Conservation (phyloP, 192 early-diverging fungal species). For the Entomortierella beljakovae region DNA sequence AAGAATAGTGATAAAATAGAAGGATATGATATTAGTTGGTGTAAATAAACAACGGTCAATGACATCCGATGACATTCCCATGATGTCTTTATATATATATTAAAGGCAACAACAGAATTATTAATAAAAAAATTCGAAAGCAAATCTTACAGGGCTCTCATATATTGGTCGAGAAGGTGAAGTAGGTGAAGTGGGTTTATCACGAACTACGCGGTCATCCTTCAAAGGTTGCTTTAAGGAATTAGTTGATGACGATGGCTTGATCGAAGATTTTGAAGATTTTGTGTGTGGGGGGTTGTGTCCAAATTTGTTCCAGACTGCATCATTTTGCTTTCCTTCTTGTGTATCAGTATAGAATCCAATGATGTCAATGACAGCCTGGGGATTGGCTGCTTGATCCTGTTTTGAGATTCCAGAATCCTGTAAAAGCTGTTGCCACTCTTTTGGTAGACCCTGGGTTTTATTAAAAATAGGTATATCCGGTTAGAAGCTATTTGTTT, state of each 20-base stretch:
- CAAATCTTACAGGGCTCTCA: constrained; percentile 34
- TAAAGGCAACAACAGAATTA: no score
- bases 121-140: background rate
- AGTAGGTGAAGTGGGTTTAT: constrained; percentile 25
- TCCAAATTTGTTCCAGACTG: constrained; percentile 64
- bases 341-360: constrained; percentile 82
- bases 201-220: constrained; percentile 26
- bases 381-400: constrained; percentile 93
- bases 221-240: constrained; percentile 10
- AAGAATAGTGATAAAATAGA: constrained; percentile 10
- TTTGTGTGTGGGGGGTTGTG: constrained; percentile 18
- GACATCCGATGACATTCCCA: no score
- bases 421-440: constrained; percentile 92
- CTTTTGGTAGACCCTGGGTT: constrained; percentile 88
- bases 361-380: constrained; percentile 88
- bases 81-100: no score
- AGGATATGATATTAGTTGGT: background rate
- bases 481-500: constrained; percentile 12
- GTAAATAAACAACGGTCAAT: constrained; percentile 12
- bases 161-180: constrained; percentile 14
- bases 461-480: background rate
- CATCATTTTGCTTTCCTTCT: constrained; percentile 51
- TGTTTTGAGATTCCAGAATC: constrained; percentile 95
- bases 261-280: background rate
- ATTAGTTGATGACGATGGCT: constrained; percentile 32